Evolutionary conservation across 352 stramenopile genomes (phyloP).

Genomic region (Globisporangium spinosum): DNA sequence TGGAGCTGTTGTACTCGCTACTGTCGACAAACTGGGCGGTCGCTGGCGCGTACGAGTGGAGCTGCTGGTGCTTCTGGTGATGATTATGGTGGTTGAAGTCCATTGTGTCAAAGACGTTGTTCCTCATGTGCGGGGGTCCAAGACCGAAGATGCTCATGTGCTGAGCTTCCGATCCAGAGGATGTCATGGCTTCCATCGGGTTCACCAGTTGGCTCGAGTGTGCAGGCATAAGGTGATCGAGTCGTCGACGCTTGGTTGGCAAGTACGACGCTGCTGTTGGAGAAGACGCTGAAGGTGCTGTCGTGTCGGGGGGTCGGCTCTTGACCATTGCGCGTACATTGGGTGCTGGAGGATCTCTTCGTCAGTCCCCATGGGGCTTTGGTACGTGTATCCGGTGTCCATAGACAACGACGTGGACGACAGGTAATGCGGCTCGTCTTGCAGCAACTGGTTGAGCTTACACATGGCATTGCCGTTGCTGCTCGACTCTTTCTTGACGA

Average conservation of each 20-base stretch:
- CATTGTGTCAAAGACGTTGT: constrained; percentile 3
- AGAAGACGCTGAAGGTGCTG: background rate
- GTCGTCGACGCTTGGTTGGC: constrained; percentile 17
- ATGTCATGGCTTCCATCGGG: constrained; percentile 29
- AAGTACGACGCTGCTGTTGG: constrained; percentile 11
- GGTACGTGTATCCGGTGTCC: constrained; percentile 38
- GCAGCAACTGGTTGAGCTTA: constrained; percentile 56
- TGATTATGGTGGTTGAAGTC: constrained; percentile 7
- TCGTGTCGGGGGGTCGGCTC: constrained; percentile 16
- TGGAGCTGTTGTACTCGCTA: background rate
- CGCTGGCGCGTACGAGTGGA: constrained; percentile 6
- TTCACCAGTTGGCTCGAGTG: constrained; percentile 22
- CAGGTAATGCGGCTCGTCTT: constrained; percentile 38
- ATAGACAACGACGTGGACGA: constrained; percentile 18
- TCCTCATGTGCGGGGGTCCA: background rate
- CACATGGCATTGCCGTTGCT: constrained; percentile 12
- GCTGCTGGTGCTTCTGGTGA: constrained; percentile 2
- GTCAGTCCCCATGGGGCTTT: constrained; percentile 45
- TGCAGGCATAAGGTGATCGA: background rate
- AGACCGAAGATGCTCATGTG: constrained; percentile 5
- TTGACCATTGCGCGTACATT: constrained; percentile 23
- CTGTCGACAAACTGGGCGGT: constrained; percentile 2
- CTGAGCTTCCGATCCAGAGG: constrained; percentile 1
- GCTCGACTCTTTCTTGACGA: constrained; percentile 9
- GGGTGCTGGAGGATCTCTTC: constrained; percentile 41